These are phyloP conservation scores for Apophysomyces ossiformis DNA, from an alignment of 371 early-diverging fungal genomes.

Conservation along the genomic window DNA sequence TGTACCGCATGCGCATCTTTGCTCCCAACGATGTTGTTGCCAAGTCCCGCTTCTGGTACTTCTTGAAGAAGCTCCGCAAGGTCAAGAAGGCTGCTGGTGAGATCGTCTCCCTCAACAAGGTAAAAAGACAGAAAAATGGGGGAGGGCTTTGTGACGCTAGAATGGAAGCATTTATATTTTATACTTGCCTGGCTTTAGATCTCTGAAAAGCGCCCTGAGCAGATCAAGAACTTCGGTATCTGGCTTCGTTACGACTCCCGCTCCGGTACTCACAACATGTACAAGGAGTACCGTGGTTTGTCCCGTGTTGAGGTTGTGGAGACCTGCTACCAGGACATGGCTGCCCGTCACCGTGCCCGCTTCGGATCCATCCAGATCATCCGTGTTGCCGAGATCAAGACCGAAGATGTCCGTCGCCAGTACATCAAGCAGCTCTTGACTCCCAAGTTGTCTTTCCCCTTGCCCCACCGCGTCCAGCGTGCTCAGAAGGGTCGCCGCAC, in stretches of 20 bases:
- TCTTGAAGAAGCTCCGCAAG: conserved; percentile 98
- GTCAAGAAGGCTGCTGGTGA: conserved; percentile 98
- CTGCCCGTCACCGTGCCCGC: conserved; percentile 98
- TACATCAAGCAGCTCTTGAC: conserved; percentile 95
- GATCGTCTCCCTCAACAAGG: conserved; percentile 97
- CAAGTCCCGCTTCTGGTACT: conserved; percentile 99
- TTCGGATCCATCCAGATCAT: conserved; percentile 98
- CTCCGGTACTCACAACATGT: conserved; percentile 99
- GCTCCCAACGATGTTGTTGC: conserved; percentile 99
- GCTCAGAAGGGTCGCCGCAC: conserved; percentile 71
- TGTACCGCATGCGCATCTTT: conserved; percentile 99
- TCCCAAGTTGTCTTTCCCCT: conserved; percentile 94
- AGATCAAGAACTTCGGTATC: conserved; percentile 99
- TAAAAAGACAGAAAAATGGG: conserved; percentile 28
- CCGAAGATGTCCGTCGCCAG: conserved; percentile 93
- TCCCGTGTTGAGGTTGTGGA: conserved; percentile 94
- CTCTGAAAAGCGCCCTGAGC: conserved; percentile 91
- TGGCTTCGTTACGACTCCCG: conserved; percentile 99
- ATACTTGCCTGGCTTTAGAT: conserved; percentile 63
- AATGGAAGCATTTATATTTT: neutral
- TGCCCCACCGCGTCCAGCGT: conserved; percentile 95
- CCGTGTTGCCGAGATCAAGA: conserved; percentile 91
- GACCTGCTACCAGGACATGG: conserved; percentile 99
- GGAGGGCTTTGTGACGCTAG: neutral
- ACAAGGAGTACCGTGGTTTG: conserved; percentile 99